Percentiles rank a stretch among this genome's conserved stretches.
Evolutionary conservation across 2,329 filamentous ascomycete species (phyloP).

Genomic region (Aspergillus niger): DNA sequence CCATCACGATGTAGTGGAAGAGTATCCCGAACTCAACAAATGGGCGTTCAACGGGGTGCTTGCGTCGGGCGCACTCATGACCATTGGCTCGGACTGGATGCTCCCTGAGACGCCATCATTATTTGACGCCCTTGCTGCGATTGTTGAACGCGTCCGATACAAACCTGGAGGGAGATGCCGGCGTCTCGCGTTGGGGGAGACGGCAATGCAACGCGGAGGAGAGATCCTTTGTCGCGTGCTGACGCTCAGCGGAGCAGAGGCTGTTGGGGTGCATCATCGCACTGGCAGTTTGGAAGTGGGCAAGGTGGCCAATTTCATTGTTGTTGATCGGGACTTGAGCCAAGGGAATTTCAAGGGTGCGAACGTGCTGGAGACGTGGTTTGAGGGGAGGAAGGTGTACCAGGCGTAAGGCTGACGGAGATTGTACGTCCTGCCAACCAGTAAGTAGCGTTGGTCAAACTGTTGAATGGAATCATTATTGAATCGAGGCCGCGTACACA

Average conservation of each 20-base stretch:
- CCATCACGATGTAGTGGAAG: slow-evolving; percentile 20
- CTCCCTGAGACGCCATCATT: slow-evolving; percentile 11
- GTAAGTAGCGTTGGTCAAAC: background rate
- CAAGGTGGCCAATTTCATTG: slow-evolving; percentile 38
- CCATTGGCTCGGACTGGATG: slow-evolving; percentile 32
- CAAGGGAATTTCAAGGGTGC: slow-evolving; percentile 31
- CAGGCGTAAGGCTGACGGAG: background rate
- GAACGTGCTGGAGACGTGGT: slow-evolving; percentile 32
- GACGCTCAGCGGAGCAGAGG: slow-evolving; percentile 32
- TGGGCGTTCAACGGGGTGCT: slow-evolving; percentile 30
- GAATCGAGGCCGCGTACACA: no score
- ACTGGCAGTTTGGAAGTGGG: slow-evolving; percentile 34
- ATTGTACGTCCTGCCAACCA: no score
- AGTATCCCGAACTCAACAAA: background rate
- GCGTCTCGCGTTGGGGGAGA: background rate
- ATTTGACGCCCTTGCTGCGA: slow-evolving; percentile 14
- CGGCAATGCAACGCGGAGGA: slow-evolving; percentile 5
- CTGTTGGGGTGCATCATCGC: slow-evolving; percentile 28
- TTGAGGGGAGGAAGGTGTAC: slow-evolving; percentile 24
- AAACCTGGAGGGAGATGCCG: background rate
- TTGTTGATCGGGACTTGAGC: slow-evolving; percentile 32
- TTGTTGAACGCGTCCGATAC: slow-evolving; percentile 12
- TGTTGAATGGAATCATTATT: background rate
- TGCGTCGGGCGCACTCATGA: slow-evolving; percentile 29
- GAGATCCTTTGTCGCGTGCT: slow-evolving; percentile 26